These are phyloP conservation scores for Barnettozyma sp. DNA, from an alignment of 805 yeast genomes.

Conservation along the genomic window DNA sequence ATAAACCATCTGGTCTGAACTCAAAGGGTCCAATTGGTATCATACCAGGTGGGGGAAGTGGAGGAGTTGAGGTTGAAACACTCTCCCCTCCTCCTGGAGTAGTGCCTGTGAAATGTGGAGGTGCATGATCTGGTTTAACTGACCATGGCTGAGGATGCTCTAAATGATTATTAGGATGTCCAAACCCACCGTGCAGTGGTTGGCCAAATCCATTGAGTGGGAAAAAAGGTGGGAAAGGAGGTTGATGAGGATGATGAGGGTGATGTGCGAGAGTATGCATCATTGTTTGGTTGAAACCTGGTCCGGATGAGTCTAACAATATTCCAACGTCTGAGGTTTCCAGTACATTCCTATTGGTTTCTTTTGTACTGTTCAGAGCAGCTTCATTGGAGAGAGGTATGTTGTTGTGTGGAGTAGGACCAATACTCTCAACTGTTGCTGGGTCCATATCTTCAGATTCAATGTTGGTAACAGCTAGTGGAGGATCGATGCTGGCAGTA, in stretches of 20 bases:
- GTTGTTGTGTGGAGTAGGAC: too few relatives aligned
- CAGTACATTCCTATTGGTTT: too few relatives aligned
- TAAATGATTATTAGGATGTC: slow-evolving; percentile 16
- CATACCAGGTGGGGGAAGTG: slow-evolving; percentile 23
- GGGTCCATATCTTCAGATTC: too few relatives aligned
- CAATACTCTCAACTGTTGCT: too few relatives aligned
- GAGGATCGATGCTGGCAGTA: slow-evolving; percentile 4
- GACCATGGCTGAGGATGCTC: slow-evolving; percentile 22
- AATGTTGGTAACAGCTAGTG: slow-evolving; percentile 3
- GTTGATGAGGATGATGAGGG: too few relatives aligned
- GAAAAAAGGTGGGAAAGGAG: slow-evolving; percentile 23
- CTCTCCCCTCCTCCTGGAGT: slow-evolving; percentile 14
- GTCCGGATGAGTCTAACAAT: slow-evolving; percentile 19
- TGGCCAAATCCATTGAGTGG: slow-evolving; percentile 26
- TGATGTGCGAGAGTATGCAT: too few relatives aligned
- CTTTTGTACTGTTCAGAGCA: background rate
- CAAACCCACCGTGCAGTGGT: slow-evolving; percentile 19
- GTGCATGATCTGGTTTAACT: slow-evolving; percentile 17
- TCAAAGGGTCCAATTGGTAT: slow-evolving; percentile 24
- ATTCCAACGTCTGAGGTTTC: too few relatives aligned
- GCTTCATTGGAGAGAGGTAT: slow-evolving; percentile 30
- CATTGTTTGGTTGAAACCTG: slow-evolving; percentile 8
- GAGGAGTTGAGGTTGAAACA: slow-evolving; percentile 19
- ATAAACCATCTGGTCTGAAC: slow-evolving; percentile 22
- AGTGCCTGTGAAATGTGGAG: slow-evolving; percentile 14